Conservation (phyloP, 2,329 filamentous ascomycete species). For the Passalora sequoiae region DNA sequence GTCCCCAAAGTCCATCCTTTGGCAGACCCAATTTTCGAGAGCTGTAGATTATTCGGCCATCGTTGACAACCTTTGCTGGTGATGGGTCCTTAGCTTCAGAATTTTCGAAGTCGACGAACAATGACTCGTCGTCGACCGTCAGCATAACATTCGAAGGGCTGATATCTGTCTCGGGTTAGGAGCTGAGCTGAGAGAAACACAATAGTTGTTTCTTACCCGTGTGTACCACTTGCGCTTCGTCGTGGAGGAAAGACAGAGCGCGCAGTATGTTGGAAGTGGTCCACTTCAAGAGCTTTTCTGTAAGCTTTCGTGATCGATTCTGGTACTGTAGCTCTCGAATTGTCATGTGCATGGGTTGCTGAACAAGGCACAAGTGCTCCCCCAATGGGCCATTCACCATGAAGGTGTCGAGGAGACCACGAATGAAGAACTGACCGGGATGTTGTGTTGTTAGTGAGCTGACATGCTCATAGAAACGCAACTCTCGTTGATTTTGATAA, state of each 20-base stretch:
- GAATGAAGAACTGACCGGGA: conserved; percentile 30
- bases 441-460: conserved; percentile 25
- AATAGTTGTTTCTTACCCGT: conserved; percentile 23
- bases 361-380: conserved; percentile 35
- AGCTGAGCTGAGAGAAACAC: background rate
- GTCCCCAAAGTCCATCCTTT: conserved; percentile 22
- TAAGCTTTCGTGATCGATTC: conserved; percentile 18
- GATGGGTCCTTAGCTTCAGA: conserved; percentile 31
- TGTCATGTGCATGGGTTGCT: conserved; percentile 38
- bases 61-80: conserved; percentile 30
- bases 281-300: background rate
- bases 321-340: conserved; percentile 31
- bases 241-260: conserved; percentile 27
- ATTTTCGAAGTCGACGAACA: conserved; percentile 31
- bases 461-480: conserved; percentile 31
- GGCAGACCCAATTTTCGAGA: conserved; percentile 34
- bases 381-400: conserved; percentile 30
- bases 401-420: conserved; percentile 37
- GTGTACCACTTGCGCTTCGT: conserved; percentile 27
- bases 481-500: conserved; percentile 31
- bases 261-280: conserved; percentile 20
- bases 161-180: conserved; percentile 29
- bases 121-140: conserved; percentile 32
- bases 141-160: conserved; percentile 38
- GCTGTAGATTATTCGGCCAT: conserved; percentile 30